Evolutionary conservation across 805 yeast genomes (phyloP).

Genomic region (Hanseniaspora taiwanica): DNA sequence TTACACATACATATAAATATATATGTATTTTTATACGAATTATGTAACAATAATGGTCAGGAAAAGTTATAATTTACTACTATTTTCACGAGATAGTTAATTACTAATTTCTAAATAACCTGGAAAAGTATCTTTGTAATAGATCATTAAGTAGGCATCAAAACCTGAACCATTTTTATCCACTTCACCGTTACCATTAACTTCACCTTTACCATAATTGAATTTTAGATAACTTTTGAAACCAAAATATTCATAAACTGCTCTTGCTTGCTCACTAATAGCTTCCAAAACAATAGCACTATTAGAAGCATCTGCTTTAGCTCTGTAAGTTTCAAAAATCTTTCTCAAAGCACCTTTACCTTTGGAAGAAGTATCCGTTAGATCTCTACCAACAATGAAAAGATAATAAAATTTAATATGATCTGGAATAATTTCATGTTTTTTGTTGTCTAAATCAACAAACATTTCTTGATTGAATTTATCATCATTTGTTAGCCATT

Average conservation of each 20-base stretch:
- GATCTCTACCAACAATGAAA: conserved; percentile 7
- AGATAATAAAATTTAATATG: conserved; percentile 5
- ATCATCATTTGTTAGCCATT: conserved; percentile 7
- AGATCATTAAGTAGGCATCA: conserved; percentile 21
- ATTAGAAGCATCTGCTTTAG: conserved; percentile 5
- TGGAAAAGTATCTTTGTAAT: conserved; percentile 15
- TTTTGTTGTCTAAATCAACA: conserved; percentile 9
- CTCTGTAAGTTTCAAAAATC: conserved; percentile 6
- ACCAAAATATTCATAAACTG: conserved; percentile 3
- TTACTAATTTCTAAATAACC: conserved; percentile 5
- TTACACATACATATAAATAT: neutral
- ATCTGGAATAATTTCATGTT: conserved; percentile 15
- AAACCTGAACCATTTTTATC: conserved; percentile 23
- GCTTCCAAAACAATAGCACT: conserved; percentile 8
- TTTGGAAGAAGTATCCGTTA: conserved; percentile 8
- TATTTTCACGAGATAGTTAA: too few species aligned
- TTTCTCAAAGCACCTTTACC: conserved; percentile 7
- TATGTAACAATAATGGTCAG: too few species aligned
- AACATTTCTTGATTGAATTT: conserved; percentile 4
- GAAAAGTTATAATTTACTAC: too few species aligned
- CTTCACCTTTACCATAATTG: conserved; percentile 5
- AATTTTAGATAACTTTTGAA: conserved; percentile 3
- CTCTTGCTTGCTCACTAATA: conserved; percentile 9
- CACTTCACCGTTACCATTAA: conserved; percentile 4
- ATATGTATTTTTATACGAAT: neutral